Percentiles rank a stretch among this genome's conserved stretches.
These are phyloP conservation scores for Alternaria alternata DNA, from an alignment of 2,329 filamentous ascomycete species.

Conservation along the genomic window DNA sequence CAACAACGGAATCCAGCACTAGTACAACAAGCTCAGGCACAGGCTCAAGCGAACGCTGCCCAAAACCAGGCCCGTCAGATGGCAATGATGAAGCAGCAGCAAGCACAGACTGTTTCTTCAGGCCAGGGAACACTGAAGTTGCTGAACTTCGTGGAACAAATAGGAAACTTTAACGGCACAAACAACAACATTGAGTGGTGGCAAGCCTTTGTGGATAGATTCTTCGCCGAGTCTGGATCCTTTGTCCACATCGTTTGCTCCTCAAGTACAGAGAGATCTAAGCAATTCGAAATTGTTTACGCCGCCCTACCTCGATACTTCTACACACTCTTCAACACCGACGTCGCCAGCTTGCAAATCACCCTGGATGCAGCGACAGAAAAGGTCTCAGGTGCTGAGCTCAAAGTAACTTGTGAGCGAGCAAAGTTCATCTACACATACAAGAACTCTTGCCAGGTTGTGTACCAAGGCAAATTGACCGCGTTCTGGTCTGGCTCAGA, in stretches of 20 bases:
- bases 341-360: conserved; percentile 82
- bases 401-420: conserved; percentile 77
- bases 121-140: conserved; percentile 60
- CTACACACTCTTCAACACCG: conserved; percentile 85
- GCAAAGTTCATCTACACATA: conserved; percentile 91
- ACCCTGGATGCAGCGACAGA: conserved; percentile 75
- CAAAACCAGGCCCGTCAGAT: conserved; percentile 35
- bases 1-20: conserved; percentile 50
- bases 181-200: conserved; percentile 76
- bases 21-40: conserved; percentile 41
- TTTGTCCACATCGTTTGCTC: conserved; percentile 74
- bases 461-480: conserved; percentile 78
- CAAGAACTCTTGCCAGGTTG: conserved; percentile 79
- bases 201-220: conserved; percentile 79
- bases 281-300: conserved; percentile 86
- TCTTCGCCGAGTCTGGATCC: conserved; percentile 80
- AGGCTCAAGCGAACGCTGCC: conserved; percentile 31
- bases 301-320: conserved; percentile 88
- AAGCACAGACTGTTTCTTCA: conserved; percentile 28
- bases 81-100: conserved; percentile 43
- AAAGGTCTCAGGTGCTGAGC: conserved; percentile 66
- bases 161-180: conserved; percentile 56
- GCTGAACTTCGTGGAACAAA: conserved; percentile 64
- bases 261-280: conserved; percentile 66
- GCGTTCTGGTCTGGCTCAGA: conserved; percentile 80